These are phyloP conservation scores for Annulohypoxylon nitens DNA, from an alignment of 495 filamentous ascomycete species.

Conservation along the genomic window DNA sequence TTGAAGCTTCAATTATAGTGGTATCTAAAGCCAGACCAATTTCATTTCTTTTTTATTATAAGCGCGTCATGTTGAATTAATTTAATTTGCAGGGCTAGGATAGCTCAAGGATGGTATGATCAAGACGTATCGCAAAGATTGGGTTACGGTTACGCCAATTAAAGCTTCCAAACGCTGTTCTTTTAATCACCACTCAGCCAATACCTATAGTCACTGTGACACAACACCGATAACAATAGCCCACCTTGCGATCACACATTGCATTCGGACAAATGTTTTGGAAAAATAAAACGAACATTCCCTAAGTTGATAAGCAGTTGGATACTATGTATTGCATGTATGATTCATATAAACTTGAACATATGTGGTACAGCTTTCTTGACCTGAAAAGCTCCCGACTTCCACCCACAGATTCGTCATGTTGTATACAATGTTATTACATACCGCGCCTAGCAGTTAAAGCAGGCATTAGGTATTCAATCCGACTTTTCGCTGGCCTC, in stretches of 20 bases:
- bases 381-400: neutral
- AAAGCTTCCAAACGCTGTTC: neutral
- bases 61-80: neutral
- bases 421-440: neutral
- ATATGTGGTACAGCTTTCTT: no score
- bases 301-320: no score
- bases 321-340: no score
- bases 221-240: no score
- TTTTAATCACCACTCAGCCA: no score
- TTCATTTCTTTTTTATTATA: neutral
- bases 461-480: constrained; percentile 1
- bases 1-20: neutral
- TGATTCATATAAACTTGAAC: no score
- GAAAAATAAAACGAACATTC: no score
- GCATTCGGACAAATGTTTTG: no score
- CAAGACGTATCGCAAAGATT: no score
- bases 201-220: no score
- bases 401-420: neutral
- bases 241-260: no score
- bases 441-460: neutral
- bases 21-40: neutral
- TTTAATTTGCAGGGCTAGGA: neutral
- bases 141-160: neutral
- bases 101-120: neutral
- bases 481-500: constrained; percentile 52